These are phyloP conservation scores for Aspergillus tanneri DNA, from an alignment of 2,329 filamentous ascomycete species.

Conservation along the genomic window DNA sequence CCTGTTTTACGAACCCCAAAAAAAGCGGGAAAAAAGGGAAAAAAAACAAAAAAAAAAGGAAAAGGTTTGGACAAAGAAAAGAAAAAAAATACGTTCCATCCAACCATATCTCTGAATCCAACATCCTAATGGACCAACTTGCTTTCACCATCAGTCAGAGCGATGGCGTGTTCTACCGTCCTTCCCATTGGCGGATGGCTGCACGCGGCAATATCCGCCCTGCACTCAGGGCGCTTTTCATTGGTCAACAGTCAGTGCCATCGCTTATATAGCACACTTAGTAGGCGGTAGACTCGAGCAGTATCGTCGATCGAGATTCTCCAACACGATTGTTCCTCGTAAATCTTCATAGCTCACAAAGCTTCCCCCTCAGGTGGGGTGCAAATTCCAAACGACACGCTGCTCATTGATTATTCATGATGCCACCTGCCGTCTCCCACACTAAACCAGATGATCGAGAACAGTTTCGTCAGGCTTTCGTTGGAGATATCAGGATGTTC, in stretches of 20 bases:
- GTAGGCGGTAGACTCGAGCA: conserved; percentile 2
- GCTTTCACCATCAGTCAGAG: conserved; percentile 31
- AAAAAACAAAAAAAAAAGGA: too few relatives aligned
- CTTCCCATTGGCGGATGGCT: conserved; percentile 27
- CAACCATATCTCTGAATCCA: too few relatives aligned
- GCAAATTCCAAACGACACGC: too few relatives aligned
- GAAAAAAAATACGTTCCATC: neutral
- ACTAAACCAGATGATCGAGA: neutral
- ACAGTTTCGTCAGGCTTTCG: neutral
- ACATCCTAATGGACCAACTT: too few relatives aligned
- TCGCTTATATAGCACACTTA: neutral
- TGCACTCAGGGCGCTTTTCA: neutral
- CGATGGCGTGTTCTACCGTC: conserved; percentile 34
- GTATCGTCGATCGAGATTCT: neutral
- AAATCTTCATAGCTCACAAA: too few relatives aligned
- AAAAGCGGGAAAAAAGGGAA: too few relatives aligned
- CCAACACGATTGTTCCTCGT: too few relatives aligned
- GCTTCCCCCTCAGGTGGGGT: too few relatives aligned
- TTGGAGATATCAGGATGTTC: neutral
- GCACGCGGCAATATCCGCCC: neutral
- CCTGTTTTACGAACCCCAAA: too few relatives aligned
- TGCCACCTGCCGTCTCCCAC: neutral
- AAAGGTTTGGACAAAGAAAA: conserved; percentile 5
- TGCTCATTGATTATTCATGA: too few relatives aligned
- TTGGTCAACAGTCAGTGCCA: conserved; percentile 3